Percentiles rank a stretch among this genome's conserved stretches.
Evolutionary conservation across 352 stramenopile genomes (phyloP).

Genomic region (Phytopythium cucurbitacearum): DNA sequence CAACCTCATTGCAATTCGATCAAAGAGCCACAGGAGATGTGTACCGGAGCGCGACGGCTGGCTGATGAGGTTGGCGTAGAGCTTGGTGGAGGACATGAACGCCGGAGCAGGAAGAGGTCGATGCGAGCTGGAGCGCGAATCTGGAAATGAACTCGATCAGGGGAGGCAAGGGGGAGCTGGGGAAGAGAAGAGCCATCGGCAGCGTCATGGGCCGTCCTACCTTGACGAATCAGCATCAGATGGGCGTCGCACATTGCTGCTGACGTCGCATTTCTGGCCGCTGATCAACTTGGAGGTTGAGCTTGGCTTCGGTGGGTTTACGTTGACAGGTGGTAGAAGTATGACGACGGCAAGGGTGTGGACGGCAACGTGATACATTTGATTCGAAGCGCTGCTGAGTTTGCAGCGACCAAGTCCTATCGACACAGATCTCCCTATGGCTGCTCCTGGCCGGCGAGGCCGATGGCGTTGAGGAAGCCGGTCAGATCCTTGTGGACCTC

Average conservation of each 20-base stretch:
- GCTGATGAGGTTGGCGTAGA: neutral
- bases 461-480: conserved; percentile 23
- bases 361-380: too few species aligned
- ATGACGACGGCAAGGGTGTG: neutral
- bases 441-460: conserved; percentile 5
- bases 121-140: neutral
- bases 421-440: neutral
- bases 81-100: neutral
- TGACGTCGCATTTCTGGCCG: too few species aligned
- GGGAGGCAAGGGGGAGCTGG: neutral
- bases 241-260: neutral
- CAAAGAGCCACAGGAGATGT: too few species aligned
- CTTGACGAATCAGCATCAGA: neutral
- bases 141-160: neutral
- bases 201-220: neutral
- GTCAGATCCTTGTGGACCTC: conserved; percentile 38
- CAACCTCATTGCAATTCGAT: too few species aligned
- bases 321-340: too few species aligned
- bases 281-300: too few species aligned
- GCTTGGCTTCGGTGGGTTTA: too few species aligned
- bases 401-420: neutral
- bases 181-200: neutral
- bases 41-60: too few species aligned
- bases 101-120: neutral
- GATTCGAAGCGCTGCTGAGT: too few species aligned